Conservation (phyloP, 352 stramenopile genomes). For the Phytopythium delawarense region DNA sequence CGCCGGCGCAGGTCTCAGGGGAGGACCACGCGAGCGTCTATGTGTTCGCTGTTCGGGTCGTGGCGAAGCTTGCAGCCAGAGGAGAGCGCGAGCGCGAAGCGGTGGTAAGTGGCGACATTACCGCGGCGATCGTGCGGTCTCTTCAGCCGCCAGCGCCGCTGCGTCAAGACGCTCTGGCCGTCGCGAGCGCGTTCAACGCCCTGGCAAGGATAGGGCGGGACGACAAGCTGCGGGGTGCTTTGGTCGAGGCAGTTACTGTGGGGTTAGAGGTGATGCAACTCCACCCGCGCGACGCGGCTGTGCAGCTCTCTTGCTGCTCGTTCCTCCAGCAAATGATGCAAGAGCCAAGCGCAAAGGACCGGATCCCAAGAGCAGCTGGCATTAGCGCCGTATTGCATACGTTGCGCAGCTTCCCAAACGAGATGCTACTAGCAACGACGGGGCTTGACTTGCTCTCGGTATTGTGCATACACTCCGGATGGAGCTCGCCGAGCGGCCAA, state of each 20-base stretch:
- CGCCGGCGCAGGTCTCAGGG: neutral
- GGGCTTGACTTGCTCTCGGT: slow-evolving; percentile 52
- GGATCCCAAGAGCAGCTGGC: slow-evolving; percentile 27
- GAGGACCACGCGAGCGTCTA: slow-evolving; percentile 27
- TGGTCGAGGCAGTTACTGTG: slow-evolving; percentile 28
- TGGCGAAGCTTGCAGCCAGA: slow-evolving; percentile 36
- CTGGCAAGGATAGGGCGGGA: slow-evolving; percentile 48
- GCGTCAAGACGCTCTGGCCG: slow-evolving; percentile 8
- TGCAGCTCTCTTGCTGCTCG: slow-evolving; percentile 54
- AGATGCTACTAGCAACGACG: slow-evolving; percentile 35
- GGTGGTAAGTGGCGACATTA: slow-evolving; percentile 35
- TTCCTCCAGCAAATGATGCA: slow-evolving; percentile 68
- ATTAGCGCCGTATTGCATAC: slow-evolving; percentile 31
- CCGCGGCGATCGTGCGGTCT: slow-evolving; percentile 27
- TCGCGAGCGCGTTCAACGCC: slow-evolving; percentile 32
- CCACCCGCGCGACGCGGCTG: slow-evolving; percentile 16
- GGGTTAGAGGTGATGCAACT: slow-evolving; percentile 31
- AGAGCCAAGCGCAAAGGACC: slow-evolving; percentile 48
- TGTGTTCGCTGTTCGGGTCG: slow-evolving; percentile 35
- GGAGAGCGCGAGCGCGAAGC: slow-evolving; percentile 44
- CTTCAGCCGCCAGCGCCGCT: slow-evolving; percentile 9
- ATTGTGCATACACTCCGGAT: slow-evolving; percentile 17
- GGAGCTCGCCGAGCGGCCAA: neutral
- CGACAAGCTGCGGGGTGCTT: slow-evolving; percentile 23
- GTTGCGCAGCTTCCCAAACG: slow-evolving; percentile 25